Evolutionary conservation across 108 stramenopile species (phyloP), one percentile per base, ranked within the genome.

Genomic region (Pelagomonas calceolata): DNA sequence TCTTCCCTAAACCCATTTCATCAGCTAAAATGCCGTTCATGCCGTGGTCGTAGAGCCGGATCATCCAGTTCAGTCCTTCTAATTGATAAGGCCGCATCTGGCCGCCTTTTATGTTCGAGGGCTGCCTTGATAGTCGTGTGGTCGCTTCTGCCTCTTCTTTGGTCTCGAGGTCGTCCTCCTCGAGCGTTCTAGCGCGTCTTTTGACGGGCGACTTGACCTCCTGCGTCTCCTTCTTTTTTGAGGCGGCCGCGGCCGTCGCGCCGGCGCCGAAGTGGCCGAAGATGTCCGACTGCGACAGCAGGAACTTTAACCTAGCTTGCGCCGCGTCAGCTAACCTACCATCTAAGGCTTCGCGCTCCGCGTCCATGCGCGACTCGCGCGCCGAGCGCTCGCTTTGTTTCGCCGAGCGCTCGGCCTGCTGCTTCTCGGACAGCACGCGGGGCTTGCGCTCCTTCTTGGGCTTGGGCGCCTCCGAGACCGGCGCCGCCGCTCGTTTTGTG

Each of bases 61-160:
- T 90, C 83, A 99, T 93, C 98, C 98, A 99, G 79, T 94, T 94
- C 74, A 99, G 79, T 14, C 98, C 95, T 75, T 90, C 90, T 44
- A 95, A 79, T 87, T 99, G 98, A 82, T 99, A 99, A 31, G 85
- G 80, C 64, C 95, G 80, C 84, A 99, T 91, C 71, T 79, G 78
- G 43, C 93, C 87, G 68, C 81, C 87, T 35, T 77, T 87, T 39
- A 94, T 76, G 33, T 83, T 84, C 36, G 81, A 79, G 21, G 97
- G 97, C 78, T 98, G 97, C 45, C 82, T 72, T 43, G 85, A 83
- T 30, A 98, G 79, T 67, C 86, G 92, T 0, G 91, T 93, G 4
- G 73, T 75, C n/a, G 73, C 26, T 30, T 39, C 45, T 34, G 88
- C 83, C 67, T 82, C 78, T 18, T 34, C 64, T 29, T 73, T 67